A percentile compares a stretch with the other conserved stretches of the same genome.
phyloP scores from a whole-genome alignment of 1,284 basidiomycete genomes.

The Schizophyllum commune region DNA sequence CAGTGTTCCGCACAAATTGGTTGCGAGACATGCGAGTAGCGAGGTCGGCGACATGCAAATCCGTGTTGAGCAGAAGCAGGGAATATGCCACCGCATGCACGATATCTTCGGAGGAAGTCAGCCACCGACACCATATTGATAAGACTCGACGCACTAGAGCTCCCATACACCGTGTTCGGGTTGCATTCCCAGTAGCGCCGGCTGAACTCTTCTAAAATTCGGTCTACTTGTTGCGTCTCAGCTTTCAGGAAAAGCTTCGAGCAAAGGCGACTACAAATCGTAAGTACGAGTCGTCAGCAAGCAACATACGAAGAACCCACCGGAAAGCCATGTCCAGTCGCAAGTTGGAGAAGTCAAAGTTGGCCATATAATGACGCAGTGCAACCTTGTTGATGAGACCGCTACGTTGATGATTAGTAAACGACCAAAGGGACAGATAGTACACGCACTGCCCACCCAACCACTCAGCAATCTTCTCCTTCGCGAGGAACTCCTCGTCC shows the following conservation, averaged over 20 bases:
- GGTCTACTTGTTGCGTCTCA: conserved; percentile 97
- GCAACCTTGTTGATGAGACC: conserved; percentile 70
- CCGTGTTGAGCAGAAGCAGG: conserved; percentile 91
- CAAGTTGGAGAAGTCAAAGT: conserved; percentile 82
- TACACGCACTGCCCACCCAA: conserved; percentile 77
- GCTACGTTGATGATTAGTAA: conserved; percentile 33
- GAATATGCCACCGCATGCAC: conserved; percentile 94
- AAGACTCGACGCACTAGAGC: conserved; percentile 52
- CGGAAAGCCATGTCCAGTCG: conserved; percentile 89
- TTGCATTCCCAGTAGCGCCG: conserved; percentile 90
- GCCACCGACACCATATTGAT: neutral
- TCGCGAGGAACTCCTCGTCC: conserved; percentile 75
- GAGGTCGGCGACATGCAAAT: conserved; percentile 92
- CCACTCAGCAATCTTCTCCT: conserved; percentile 95
- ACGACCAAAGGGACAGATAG: neutral
- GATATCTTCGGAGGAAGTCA: conserved; percentile 47
- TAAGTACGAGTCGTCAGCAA: conserved; percentile 9
- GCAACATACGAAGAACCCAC: conserved; percentile 30
- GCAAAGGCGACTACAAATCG: conserved; percentile 63
- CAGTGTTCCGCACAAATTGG: conserved; percentile 91
- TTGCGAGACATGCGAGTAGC: conserved; percentile 84
- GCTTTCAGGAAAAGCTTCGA: conserved; percentile 89
- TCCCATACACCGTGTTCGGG: conserved; percentile 71
- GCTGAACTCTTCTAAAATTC: conserved; percentile 90
- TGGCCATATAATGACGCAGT: conserved; percentile 76